These are phyloP conservation scores for Aspergillus olivimuriae DNA, from an alignment of 495 filamentous ascomycete species.

Conservation along the genomic window DNA sequence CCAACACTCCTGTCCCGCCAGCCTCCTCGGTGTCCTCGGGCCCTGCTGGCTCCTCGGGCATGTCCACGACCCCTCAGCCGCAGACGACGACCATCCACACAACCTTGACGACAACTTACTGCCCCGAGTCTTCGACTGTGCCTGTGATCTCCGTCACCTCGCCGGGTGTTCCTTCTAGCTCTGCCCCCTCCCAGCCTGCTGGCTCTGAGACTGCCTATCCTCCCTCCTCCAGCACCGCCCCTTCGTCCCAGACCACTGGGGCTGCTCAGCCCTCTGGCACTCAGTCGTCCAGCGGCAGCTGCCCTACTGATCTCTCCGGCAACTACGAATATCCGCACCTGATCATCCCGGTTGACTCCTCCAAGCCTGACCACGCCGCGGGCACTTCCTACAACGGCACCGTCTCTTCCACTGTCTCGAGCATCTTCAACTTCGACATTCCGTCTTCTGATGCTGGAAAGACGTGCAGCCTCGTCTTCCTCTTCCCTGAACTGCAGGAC, in stretches of 20 bases:
- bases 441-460: constrained; percentile 44
- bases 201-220: neutral
- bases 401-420: constrained; percentile 48
- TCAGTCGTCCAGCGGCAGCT: constrained; percentile 23
- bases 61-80: neutral
- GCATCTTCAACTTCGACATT: constrained; percentile 66
- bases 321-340: constrained; percentile 58
- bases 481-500: constrained; percentile 49
- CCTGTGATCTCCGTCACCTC: constrained; percentile 2
- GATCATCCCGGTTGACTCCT: constrained; percentile 57
- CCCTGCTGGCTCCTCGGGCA: neutral
- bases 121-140: neutral
- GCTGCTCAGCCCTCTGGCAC: neutral
- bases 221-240: constrained; percentile 2
- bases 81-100: constrained; percentile 10
- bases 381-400: constrained; percentile 52
- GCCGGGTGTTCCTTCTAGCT: constrained; percentile 4
- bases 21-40: constrained; percentile 4
- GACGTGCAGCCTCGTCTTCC: constrained; percentile 60
- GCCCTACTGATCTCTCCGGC: constrained; percentile 46
- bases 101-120: constrained; percentile 22
- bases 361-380: constrained; percentile 41
- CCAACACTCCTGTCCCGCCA: neutral
- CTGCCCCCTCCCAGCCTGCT: constrained; percentile 3
- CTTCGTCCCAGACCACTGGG: constrained; percentile 9